Conservation (phyloP, 2,329 filamentous ascomycete genomes). For the Claviceps arundinis region DNA sequence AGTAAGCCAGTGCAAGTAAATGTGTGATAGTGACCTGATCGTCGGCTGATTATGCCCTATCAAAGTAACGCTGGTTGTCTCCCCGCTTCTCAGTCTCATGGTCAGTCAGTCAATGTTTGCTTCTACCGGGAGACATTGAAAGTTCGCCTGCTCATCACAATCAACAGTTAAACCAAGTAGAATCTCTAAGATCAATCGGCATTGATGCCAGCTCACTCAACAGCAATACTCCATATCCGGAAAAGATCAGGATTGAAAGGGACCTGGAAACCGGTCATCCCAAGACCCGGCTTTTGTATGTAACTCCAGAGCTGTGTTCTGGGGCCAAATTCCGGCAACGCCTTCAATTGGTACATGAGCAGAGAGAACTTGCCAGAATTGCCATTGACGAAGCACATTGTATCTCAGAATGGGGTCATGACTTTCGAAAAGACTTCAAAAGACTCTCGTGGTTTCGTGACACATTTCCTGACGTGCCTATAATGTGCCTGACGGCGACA, state of each 20-base stretch:
- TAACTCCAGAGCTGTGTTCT: slow-evolving; percentile 82
- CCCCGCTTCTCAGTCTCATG: slow-evolving; percentile 81
- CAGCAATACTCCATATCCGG: slow-evolving; percentile 55
- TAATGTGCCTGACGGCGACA: slow-evolving; percentile 87
- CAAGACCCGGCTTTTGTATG: slow-evolving; percentile 70
- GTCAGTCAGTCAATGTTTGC: slow-evolving; percentile 26
- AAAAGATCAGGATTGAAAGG: slow-evolving; percentile 56
- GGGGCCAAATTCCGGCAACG: slow-evolving; percentile 63
- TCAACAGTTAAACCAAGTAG: slow-evolving; percentile 75
- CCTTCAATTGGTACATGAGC: slow-evolving; percentile 59
- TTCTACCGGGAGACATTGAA: slow-evolving; percentile 2
- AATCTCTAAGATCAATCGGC: slow-evolving; percentile 57
- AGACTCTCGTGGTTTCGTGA: slow-evolving; percentile 74
- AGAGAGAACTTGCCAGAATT: slow-evolving; percentile 74
- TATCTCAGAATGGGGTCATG: slow-evolving; percentile 96
- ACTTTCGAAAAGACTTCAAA: slow-evolving; percentile 90
- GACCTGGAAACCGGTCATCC: slow-evolving; percentile 86
- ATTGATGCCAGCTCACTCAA: slow-evolving; percentile 80
- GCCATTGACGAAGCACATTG: slow-evolving; percentile 94
- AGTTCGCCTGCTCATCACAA: background rate
- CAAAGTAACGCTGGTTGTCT: slow-evolving; percentile 77
- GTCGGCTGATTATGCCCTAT: slow-evolving; percentile 4
- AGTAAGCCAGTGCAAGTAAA: slow-evolving; percentile 19
- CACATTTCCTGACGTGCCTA: slow-evolving; percentile 70
- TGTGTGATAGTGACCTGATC: background rate